These are phyloP conservation scores for Sclerospora graminicola DNA, from an alignment of 352 stramenopile species.

Conservation along the genomic window DNA sequence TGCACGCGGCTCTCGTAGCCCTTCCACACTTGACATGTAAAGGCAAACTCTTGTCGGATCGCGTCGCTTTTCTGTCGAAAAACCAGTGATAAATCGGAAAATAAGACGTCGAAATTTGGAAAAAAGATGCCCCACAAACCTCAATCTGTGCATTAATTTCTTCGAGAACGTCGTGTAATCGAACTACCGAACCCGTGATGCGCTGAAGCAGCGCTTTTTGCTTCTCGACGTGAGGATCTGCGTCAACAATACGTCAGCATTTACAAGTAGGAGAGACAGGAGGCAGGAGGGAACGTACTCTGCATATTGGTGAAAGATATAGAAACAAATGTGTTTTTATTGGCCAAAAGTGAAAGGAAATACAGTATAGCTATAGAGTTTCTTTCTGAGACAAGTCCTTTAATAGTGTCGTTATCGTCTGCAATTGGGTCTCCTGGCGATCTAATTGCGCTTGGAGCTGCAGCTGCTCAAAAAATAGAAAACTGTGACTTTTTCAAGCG, in stretches of 20 bases:
- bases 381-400: too few relatives aligned
- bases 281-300: neutral
- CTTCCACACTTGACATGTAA: conserved; percentile 79
- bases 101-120: too few relatives aligned
- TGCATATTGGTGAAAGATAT: neutral
- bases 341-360: too few relatives aligned
- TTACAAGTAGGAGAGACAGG: neutral
- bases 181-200: conserved; percentile 63
- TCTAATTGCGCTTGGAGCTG: conserved; percentile 44
- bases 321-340: too few relatives aligned
- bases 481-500: neutral
- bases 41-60: conserved; percentile 52
- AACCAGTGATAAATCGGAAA: too few relatives aligned
- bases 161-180: conserved; percentile 71
- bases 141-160: conserved; percentile 80
- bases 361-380: too few relatives aligned
- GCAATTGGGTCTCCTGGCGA: conserved; percentile 44
- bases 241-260: too few relatives aligned
- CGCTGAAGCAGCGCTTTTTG: conserved; percentile 76
- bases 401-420: conserved; percentile 39
- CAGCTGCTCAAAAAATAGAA: conserved; percentile 11
- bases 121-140: too few relatives aligned
- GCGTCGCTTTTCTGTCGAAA: conserved; percentile 56
- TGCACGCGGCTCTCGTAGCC: conserved; percentile 76
- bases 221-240: conserved; percentile 81